Percentiles rank a stretch among this genome's conserved stretches.
Conservation (phyloP, 2,329 filamentous ascomycete species). For the Tolypocladium tropicale region DNA sequence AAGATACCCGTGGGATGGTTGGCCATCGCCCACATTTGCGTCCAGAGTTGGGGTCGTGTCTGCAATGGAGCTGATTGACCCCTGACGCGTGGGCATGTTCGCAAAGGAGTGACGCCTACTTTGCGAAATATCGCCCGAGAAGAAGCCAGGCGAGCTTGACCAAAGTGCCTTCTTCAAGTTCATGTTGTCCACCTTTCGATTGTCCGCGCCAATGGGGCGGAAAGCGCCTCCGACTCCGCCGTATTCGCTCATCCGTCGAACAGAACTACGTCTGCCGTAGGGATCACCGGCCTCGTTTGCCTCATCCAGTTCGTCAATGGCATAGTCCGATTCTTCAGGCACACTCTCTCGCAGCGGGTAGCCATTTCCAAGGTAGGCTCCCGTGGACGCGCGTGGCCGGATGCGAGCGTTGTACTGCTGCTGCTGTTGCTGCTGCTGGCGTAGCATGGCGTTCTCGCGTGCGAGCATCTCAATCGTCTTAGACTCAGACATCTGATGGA, state of each 20-base stretch:
- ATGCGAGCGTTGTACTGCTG: constrained; percentile 45
- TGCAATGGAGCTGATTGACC: constrained; percentile 50
- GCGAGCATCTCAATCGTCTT: constrained; percentile 54
- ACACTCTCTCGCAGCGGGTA: constrained; percentile 50
- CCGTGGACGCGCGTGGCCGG: constrained; percentile 48
- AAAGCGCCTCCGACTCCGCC: constrained; percentile 33
- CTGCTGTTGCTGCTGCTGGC: constrained; percentile 18
- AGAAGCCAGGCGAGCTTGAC: constrained; percentile 62
- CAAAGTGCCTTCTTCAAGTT: constrained; percentile 56
- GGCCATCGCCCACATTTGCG: constrained; percentile 29
- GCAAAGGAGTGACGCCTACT: constrained; percentile 75
- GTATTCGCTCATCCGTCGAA: constrained; percentile 48
- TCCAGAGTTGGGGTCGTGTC: constrained; percentile 41
- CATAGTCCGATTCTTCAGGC: constrained; percentile 58
- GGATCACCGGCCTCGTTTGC: constrained; percentile 38
- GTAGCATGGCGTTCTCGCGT: constrained; percentile 52
- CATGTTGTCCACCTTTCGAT: constrained; percentile 48
- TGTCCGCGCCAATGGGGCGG: constrained; percentile 44
- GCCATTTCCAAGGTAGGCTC: constrained; percentile 43
- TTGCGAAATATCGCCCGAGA: constrained; percentile 54
- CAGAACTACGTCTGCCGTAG: constrained; percentile 34
- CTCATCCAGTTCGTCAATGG: constrained; percentile 64
- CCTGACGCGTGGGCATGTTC: constrained; percentile 54
- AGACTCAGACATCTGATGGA: constrained; percentile 44
- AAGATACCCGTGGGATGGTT: constrained; percentile 31